Percentiles rank a stretch among this genome's conserved stretches.
Conservation (phyloP, 1,284 basidiomycete species). For the Salmacisia buchloeana region DNA sequence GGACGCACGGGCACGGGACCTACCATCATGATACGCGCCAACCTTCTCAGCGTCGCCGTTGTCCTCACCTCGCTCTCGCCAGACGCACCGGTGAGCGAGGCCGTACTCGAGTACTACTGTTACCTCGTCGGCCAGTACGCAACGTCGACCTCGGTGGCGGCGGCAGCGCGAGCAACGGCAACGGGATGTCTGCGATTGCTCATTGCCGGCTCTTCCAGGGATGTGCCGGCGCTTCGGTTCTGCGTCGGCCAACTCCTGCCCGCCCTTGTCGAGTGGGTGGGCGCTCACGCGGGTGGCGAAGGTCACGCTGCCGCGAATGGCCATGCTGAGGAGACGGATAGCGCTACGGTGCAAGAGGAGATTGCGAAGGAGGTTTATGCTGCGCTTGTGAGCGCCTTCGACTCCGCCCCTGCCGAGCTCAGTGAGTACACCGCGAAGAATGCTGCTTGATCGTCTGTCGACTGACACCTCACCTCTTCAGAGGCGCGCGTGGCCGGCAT, state of each 20-base stretch:
- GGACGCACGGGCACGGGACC: constrained; percentile 64
- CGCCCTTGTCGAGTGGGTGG: constrained; percentile 68
- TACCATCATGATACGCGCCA: constrained; percentile 79
- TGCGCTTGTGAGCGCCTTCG: constrained; percentile 60
- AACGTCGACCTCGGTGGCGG: constrained; percentile 51
- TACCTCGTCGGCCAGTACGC: constrained; percentile 71
- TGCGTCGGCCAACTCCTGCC: constrained; percentile 71
- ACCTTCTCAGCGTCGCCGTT: constrained; percentile 77
- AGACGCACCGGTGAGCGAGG: constrained; percentile 64
- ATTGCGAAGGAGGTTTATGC: constrained; percentile 66
- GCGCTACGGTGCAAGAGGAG: constrained; percentile 64
- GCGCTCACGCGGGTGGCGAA: background rate
- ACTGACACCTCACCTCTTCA: constrained; percentile 38
- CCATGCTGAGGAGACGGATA: too few relatives aligned
- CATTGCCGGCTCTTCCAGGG: constrained; percentile 57
- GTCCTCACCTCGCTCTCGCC: constrained; percentile 74
- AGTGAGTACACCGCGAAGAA: constrained; percentile 17
- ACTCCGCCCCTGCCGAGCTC: constrained; percentile 24
- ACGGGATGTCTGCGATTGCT: constrained; percentile 82
- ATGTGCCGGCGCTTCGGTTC: constrained; percentile 65
- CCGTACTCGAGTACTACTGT: constrained; percentile 76
- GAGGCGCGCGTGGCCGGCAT: constrained; percentile 68
- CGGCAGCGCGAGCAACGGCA: constrained; percentile 69
- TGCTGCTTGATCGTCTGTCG: constrained; percentile 4
- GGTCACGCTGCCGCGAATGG: background rate